Evolutionary conservation across 148 eudicot genomes (phyloP).

Genomic region (Drosera capensis): DNA sequence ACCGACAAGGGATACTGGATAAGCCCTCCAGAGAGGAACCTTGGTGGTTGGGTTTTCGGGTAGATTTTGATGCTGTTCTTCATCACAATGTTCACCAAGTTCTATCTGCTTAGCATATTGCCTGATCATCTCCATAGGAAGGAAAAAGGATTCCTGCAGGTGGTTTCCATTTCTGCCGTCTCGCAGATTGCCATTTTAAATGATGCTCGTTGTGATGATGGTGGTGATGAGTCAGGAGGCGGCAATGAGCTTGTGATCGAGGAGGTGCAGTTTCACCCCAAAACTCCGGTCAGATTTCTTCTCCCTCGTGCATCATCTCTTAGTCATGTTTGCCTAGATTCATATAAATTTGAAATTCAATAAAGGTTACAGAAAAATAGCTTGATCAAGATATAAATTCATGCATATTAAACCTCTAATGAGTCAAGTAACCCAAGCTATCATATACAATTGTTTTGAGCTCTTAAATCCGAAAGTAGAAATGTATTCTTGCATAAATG

Average conservation of each 20-base stretch:
- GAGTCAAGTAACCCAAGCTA: no score
- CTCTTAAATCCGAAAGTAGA: no score
- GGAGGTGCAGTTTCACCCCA: background rate
- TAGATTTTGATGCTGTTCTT: background rate
- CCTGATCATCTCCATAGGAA: background rate
- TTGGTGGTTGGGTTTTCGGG: background rate
- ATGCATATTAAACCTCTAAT: no score
- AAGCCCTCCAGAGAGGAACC: no score
- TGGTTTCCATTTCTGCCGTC: background rate
- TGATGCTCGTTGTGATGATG: background rate
- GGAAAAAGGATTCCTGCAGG: background rate
- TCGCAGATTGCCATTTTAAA: background rate
- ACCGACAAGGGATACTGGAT: no score
- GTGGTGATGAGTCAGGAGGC: no score
- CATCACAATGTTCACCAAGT: background rate
- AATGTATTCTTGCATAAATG: no score
- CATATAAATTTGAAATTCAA: background rate
- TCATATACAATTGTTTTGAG: no score
- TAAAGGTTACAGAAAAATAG: no score
- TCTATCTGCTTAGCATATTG: background rate
- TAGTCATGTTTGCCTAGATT: background rate
- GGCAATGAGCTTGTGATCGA: no score
- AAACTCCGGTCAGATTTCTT: background rate
- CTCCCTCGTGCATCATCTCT: background rate
- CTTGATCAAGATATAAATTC: no score